A percentile compares a stretch with the other conserved stretches of the same genome.
Conservation (phyloP, 257 asterid genomes). For the Fraxinus cuspidata region DNA sequence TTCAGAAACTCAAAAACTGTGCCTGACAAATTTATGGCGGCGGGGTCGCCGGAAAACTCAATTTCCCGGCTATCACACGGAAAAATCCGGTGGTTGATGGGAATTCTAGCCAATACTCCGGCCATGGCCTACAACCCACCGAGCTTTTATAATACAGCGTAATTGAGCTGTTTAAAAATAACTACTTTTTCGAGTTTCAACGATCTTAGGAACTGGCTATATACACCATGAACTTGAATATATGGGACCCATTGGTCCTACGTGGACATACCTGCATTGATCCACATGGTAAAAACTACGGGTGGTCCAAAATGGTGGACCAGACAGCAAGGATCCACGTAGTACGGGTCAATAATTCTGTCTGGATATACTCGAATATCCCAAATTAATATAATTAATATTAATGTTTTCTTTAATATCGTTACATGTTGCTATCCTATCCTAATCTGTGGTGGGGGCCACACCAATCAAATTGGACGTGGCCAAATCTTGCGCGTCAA, state of each 20-base stretch:
- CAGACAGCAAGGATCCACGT: conserved; percentile 86
- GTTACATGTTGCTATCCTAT: conserved; percentile 23
- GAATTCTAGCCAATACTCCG: conserved; percentile 42
- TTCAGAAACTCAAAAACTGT: conserved; percentile 74
- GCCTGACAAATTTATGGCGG: conserved; percentile 59
- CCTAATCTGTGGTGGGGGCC: conserved; percentile 46
- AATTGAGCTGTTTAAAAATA: conserved; percentile 5
- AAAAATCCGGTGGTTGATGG: conserved; percentile 62
- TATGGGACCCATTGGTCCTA: conserved; percentile 33
- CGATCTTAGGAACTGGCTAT: conserved; percentile 15
- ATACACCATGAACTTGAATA: conserved; percentile 8
- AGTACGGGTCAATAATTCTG: conserved; percentile 42
- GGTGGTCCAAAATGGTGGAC: conserved; percentile 33
- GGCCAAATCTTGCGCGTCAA: conserved; percentile 38
- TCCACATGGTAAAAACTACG: conserved; percentile 15
- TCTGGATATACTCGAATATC: conserved; percentile 80
- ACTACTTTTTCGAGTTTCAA: conserved; percentile 18
- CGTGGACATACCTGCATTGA: conserved; percentile 32
- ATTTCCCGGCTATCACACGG: conserved; percentile 46
- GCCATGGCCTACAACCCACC: neutral
- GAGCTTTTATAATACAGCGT: neutral
- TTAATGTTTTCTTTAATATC: neutral
- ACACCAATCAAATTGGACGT: conserved; percentile 22
- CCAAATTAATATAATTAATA: conserved; percentile 23
- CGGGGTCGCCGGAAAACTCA: conserved; percentile 49